A percentile compares a stretch with the other conserved stretches of the same genome.
phyloP scores from a whole-genome alignment of 108 stramenopile genomes.

The Cyclotella baltica region DNA sequence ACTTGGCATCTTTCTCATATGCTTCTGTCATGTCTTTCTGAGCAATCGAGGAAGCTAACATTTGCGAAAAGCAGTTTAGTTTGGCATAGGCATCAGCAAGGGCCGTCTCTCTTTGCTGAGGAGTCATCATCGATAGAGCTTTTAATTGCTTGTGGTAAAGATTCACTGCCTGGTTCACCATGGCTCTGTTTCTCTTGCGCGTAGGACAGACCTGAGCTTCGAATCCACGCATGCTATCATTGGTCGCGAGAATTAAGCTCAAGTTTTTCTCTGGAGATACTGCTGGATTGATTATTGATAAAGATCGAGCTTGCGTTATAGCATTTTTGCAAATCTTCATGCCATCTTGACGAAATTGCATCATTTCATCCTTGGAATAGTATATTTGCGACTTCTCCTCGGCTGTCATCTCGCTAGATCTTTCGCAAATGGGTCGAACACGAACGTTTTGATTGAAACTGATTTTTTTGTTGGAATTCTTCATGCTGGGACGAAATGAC shows the following conservation, averaged over 20 bases:
- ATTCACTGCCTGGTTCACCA: not conserved
- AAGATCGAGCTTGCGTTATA: not conserved
- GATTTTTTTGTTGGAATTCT: not conserved
- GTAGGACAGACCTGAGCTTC: not conserved
- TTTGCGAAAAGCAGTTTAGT: not conserved
- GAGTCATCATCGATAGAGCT: not conserved
- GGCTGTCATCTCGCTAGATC: not conserved
- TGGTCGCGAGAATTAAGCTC: not conserved
- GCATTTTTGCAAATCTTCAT: conserved; percentile 6
- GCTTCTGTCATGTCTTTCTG: not conserved
- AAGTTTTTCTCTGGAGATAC: conserved; percentile 5
- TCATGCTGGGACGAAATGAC: not conserved
- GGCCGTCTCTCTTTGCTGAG: not conserved
- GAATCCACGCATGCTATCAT: not conserved
- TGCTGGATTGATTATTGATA: not conserved
- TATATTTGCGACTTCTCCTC: conserved; percentile 1
- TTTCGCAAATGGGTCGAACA: not conserved
- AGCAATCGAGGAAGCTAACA: not conserved
- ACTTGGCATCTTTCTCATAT: not conserved
- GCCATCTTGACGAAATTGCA: not conserved
- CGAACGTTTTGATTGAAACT: conserved; percentile 5
- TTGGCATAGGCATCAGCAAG: conserved; percentile 3
- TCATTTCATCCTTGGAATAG: not conserved
- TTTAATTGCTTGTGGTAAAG: not conserved
- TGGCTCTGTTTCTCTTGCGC: conserved; percentile 5